Evolutionary conservation across 2,329 filamentous ascomycete genomes (phyloP).

Genomic region (Colletotrichum sidae): DNA sequence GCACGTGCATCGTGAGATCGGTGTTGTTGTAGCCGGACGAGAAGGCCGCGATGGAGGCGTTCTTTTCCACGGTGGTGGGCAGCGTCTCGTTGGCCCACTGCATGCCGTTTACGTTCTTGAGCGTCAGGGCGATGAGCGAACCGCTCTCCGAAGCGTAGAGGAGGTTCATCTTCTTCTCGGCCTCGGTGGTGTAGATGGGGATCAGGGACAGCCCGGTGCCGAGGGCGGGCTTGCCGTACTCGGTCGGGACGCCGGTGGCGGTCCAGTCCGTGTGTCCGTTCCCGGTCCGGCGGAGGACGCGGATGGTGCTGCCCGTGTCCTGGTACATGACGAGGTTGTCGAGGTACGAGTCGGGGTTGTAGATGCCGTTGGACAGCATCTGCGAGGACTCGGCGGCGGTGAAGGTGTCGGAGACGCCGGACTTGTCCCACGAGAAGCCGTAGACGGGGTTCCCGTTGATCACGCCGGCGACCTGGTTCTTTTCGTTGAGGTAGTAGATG

Average conservation of each 20-base stretch:
- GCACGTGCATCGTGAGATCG: conserved; percentile 30
- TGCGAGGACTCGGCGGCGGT: conserved; percentile 19
- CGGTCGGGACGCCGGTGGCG: conserved; percentile 17
- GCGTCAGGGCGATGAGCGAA: conserved; percentile 12
- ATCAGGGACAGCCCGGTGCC: conserved; percentile 28
- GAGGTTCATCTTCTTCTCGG: conserved; percentile 20
- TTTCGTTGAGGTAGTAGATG: conserved; percentile 30
- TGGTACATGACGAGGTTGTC: conserved; percentile 34
- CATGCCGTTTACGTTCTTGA: conserved; percentile 15
- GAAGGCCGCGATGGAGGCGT: conserved; percentile 27
- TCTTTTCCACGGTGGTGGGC: conserved; percentile 17
- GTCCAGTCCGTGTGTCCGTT: conserved; percentile 23
- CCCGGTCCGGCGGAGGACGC: conserved; percentile 27
- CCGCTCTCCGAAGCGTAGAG: conserved; percentile 26
- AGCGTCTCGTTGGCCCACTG: conserved; percentile 18
- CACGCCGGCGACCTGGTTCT: conserved; percentile 29
- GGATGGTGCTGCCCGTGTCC: conserved; percentile 17
- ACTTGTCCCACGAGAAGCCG: conserved; percentile 26
- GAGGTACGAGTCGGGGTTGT: conserved; percentile 26
- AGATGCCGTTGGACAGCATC: conserved; percentile 31
- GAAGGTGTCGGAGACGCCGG: conserved; percentile 26
- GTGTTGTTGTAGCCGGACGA: conserved; percentile 30
- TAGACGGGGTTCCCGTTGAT: conserved; percentile 23
- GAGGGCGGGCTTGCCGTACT: conserved; percentile 18
- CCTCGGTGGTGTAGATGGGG: conserved; percentile 21